Evolutionary conservation across 2,329 filamentous ascomycete genomes (phyloP).

Genomic region (Eutypa lata): DNA sequence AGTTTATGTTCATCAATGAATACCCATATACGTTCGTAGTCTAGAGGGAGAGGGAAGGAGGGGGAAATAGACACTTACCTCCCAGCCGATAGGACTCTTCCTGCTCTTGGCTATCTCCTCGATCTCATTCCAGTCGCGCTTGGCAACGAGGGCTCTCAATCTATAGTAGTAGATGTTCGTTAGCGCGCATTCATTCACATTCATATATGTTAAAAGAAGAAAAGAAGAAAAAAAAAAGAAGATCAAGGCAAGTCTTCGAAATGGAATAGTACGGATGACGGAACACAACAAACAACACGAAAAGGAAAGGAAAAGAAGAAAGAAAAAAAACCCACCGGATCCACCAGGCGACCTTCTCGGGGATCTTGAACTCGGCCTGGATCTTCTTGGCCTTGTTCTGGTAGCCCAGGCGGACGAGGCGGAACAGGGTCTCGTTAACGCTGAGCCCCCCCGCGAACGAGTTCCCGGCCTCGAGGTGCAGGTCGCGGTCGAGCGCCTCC

Average conservation of each 20-base stretch:
- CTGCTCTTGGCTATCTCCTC: conserved; percentile 77
- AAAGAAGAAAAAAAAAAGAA: background rate
- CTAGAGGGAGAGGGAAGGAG: background rate
- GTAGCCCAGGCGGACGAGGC: conserved; percentile 78
- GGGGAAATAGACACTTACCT: conserved; percentile 53
- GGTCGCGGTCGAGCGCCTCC: conserved; percentile 79
- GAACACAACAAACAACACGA: too few species aligned
- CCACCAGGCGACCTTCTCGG: conserved; percentile 90
- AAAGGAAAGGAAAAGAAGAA: background rate
- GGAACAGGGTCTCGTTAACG: conserved; percentile 89
- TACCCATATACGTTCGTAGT: background rate
- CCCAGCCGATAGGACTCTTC: conserved; percentile 95
- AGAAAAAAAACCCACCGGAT: conserved; percentile 47
- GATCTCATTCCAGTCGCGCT: conserved; percentile 87
- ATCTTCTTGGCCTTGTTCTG: conserved; percentile 83
- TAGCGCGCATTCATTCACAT: background rate
- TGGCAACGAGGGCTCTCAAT: conserved; percentile 82
- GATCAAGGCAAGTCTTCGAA: too few species aligned
- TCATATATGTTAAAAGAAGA: conserved; percentile 1
- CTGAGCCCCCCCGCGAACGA: conserved; percentile 81
- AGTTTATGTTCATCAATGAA: too few species aligned
- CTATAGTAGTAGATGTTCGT: conserved; percentile 41
- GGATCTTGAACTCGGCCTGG: conserved; percentile 87
- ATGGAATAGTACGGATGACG: too few species aligned
- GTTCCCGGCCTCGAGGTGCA: conserved; percentile 48